Evolutionary conservation across 1,139 yeast species (phyloP), one percentile per base, ranked within the genome.

Genomic region (Tardiomyces blankii): DNA sequence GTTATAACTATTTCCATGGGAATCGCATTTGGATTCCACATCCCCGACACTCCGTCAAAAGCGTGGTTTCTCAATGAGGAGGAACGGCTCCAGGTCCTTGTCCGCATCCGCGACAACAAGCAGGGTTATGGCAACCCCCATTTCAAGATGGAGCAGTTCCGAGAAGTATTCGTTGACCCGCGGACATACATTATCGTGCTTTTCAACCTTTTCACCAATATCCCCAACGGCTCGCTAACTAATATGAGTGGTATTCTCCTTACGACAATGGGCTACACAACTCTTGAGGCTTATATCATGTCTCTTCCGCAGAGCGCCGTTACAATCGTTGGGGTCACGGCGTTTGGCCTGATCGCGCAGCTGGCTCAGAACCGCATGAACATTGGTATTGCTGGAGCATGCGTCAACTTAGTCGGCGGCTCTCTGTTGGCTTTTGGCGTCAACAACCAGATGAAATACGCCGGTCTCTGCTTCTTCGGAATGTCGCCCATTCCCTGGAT

Each of bases 111-210:
- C 47, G 57, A 59, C 28, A 72, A 72, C 51, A 67, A 70, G 48
- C 70, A 64, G 55, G 82, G 83, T 14, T 75, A 77, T 49, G 82
- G 82, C 43, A 74, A 74, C 53, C 70, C 67, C 48, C 66, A 68
- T 40, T 70, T 77, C 61, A 80, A 80, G 53, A 64, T 59, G 58
- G 61, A 74, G 43, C 88, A 81, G 57, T 65, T 78, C 39, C 60
- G 59, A 44, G 77, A 73, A 53, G 65, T 71, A 3, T 55, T 70
- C 39, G 46, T 55, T 13, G 67, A 61, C 39, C 65, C 69, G 9
- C 55, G 80, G 54, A 80, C 84, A 2, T 69, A 78, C 58, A 54
- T 79, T 30, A 71, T 73, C 53, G 16, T 30, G n/a, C 16, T 30
- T 3, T 30, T 13, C 35, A 30, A 30, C 11, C 18, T 55, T 3